Evolutionary conservation across 805 yeast genomes (phyloP).

Genomic region (Candida boleticola): DNA sequence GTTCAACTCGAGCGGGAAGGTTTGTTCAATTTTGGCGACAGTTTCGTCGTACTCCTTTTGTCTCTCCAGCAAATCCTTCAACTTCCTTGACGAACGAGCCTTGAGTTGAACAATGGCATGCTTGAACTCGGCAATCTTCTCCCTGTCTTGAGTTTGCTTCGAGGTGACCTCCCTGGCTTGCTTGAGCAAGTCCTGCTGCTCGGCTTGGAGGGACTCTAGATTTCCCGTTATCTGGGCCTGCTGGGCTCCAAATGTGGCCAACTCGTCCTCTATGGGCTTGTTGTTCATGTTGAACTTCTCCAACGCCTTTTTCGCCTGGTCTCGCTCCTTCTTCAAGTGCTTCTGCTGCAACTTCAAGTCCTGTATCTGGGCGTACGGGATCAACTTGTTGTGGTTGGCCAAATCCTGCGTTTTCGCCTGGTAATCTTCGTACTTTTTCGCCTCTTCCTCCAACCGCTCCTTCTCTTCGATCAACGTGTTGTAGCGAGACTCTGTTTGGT

Average conservation of each 20-base stretch:
- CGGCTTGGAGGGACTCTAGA: conserved; percentile 2
- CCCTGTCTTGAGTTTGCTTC: not conserved
- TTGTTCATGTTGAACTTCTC: conserved; percentile 20
- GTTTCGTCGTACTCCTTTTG: conserved; percentile 10
- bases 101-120: conserved; percentile 5
- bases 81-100: conserved; percentile 14
- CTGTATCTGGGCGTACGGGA: conserved; percentile 40
- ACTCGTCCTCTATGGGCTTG: conserved; percentile 15
- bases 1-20: conserved; percentile 17
- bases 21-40: conserved; percentile 17
- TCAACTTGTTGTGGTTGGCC: conserved; percentile 33
- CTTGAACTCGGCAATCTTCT: conserved; percentile 8
- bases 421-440: conserved; percentile 44
- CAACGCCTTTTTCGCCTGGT: conserved; percentile 32
- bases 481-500: conserved; percentile 26
- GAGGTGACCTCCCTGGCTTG: not conserved
- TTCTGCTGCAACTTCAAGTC: conserved; percentile 34
- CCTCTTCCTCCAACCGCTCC: conserved; percentile 43
- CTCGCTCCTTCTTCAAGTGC: conserved; percentile 32
- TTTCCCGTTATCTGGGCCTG: conserved; percentile 1
- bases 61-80: conserved; percentile 22
- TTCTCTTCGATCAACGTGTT: conserved; percentile 34
- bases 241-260: not conserved
- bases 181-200: not conserved
- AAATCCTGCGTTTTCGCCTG: conserved; percentile 42